Evolutionary conservation across 805 yeast species (phyloP), one percentile per base, ranked within the genome.

Genomic region (Limtongozyma cylindracea): DNA sequence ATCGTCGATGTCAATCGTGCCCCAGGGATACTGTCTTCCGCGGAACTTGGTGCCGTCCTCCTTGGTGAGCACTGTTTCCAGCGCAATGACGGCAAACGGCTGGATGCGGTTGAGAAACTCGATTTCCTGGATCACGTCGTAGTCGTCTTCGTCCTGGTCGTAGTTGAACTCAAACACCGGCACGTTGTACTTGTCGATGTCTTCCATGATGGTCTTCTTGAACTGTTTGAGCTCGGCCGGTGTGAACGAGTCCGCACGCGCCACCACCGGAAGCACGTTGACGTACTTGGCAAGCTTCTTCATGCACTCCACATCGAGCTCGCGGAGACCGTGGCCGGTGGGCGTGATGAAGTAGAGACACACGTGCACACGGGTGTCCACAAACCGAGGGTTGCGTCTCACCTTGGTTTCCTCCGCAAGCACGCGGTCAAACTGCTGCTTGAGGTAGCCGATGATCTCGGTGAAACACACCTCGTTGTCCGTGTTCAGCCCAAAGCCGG

Each of bases 321-420:
- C 84, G 27, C 72, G 51, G 29, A 73, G 50, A 2, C 84, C 82
- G 39, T 73, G 88, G 10, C 91, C 91, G 4, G 67, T 61, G 17
- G 84, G 71, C 25, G 68, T 64, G 24, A 80, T 61, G 35, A 80
- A 70, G 47, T 77, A 80, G 22, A 80, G 43, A 31, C 82, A 63
- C 14, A 64, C 66, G 37, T 73, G 88, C 19, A 73, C 76, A 33
- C 88, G 53, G 10, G 80, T 56, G 45, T 74, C 84, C 32, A 60
- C 68, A 37, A 71, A 67, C 30, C 76, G 53, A 13, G 92, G 92
- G 39, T 77, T 76, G 56, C 95, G 68, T 42, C 61, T 60, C 30
- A 80, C 76, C 29, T 84, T 56, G 1, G 88, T 73, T 41, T 80
- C 94, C 40, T 80, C 93, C 2, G 76, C 77, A 21, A 80, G 54